These are phyloP conservation scores for Monilinia aucupariae DNA, from an alignment of 2,329 filamentous ascomycete genomes.

Conservation along the genomic window DNA sequence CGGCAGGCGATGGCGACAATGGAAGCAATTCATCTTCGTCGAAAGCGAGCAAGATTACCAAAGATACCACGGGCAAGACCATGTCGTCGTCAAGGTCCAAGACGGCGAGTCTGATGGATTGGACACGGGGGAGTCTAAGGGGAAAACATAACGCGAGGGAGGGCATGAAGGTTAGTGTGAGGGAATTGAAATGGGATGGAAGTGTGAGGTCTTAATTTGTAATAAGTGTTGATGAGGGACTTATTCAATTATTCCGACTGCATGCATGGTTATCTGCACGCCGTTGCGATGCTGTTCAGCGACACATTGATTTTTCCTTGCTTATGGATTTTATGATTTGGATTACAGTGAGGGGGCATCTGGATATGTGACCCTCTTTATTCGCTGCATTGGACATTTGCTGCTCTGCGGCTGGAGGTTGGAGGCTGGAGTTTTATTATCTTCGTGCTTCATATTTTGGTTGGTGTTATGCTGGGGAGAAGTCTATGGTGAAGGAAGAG, in stretches of 20 bases:
- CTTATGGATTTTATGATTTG: slow-evolving; percentile 16
- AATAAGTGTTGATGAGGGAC: background rate
- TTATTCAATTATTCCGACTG: slow-evolving; percentile 3
- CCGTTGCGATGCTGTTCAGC: slow-evolving; percentile 12
- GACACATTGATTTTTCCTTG: slow-evolving; percentile 5
- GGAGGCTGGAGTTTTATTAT: background rate
- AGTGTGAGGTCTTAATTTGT: slow-evolving; percentile 14
- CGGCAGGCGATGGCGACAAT: slow-evolving; percentile 13
- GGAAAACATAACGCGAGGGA: slow-evolving; percentile 2
- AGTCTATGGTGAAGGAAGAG: background rate
- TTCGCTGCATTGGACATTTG: background rate
- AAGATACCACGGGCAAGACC: slow-evolving; percentile 15
- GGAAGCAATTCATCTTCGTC: slow-evolving; percentile 11
- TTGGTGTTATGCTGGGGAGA: background rate
- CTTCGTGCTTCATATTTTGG: slow-evolving; percentile 8
- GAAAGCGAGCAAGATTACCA: slow-evolving; percentile 2
- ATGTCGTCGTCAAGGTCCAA: slow-evolving; percentile 10
- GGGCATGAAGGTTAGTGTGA: slow-evolving; percentile 9
- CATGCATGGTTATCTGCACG: slow-evolving; percentile 9
- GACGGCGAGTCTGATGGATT: slow-evolving; percentile 16
- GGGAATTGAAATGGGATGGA: slow-evolving; percentile 16
- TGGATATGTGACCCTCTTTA: background rate
- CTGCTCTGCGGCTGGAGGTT: background rate
- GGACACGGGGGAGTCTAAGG: slow-evolving; percentile 12
- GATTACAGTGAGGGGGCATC: background rate